A percentile compares a stretch with the other conserved stretches of the same genome.
Conservation (phyloP, 192 early-diverging fungal genomes). For the Podila clonocystis region DNA sequence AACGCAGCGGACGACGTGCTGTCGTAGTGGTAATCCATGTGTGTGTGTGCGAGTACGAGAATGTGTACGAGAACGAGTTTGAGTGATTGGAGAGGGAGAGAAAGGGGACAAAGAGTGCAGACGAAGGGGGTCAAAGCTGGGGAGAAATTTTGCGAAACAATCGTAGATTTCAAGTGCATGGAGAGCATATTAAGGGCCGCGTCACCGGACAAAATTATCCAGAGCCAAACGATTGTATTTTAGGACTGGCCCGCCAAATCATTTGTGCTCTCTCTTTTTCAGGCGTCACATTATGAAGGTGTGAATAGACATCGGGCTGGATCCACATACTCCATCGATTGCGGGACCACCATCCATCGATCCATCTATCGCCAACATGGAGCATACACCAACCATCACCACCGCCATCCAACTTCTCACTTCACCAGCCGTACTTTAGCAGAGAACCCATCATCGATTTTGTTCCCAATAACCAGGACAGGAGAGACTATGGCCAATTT, state of each 20-base stretch:
- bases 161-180: neutral
- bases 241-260: neutral
- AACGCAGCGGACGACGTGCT: neutral
- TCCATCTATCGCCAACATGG: neutral
- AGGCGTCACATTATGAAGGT: slow-evolving; percentile 11
- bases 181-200: neutral
- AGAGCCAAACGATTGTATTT: neutral
- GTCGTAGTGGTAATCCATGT: slow-evolving; percentile 9
- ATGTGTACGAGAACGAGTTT: neutral
- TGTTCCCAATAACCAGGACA: neutral
- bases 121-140: neutral
- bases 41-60: neutral
- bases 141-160: too few species aligned
- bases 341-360: slow-evolving; percentile 3
- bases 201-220: neutral
- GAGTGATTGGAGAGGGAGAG: too few species aligned
- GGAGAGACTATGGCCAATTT: slow-evolving; percentile 11
- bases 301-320: neutral
- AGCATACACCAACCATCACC: neutral
- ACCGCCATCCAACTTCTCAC: neutral
- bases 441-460: neutral
- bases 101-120: neutral
- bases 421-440: neutral
- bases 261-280: slow-evolving; percentile 2
- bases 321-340: slow-evolving; percentile 3